Conservation (phyloP, 2,329 filamentous ascomycete species). For the Aspergillus sergii region DNA sequence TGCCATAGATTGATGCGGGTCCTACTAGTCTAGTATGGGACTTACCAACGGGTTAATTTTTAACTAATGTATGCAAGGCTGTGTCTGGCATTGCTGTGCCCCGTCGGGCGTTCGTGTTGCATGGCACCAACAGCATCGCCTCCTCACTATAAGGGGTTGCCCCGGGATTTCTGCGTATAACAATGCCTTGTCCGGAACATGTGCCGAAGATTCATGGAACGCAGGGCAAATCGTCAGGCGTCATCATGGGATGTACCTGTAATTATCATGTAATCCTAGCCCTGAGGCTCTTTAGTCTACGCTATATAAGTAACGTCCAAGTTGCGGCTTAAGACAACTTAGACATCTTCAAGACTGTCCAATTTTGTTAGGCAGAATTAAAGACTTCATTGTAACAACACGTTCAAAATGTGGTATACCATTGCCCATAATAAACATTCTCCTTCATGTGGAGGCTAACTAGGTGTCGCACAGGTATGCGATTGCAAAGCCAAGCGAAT, state of each 20-base stretch:
- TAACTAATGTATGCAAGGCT: not conserved
- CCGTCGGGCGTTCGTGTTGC: slow-evolving; percentile 1
- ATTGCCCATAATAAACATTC: not conserved
- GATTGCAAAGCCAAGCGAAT: slow-evolving; percentile 75
- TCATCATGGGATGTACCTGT: not conserved
- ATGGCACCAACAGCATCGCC: not conserved
- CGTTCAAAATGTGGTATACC: slow-evolving; percentile 20
- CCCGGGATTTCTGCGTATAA: not conserved
- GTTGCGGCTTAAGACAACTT: not conserved
- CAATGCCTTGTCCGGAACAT: not conserved
- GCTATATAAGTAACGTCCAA: not conserved
- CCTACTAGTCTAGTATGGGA: not conserved
- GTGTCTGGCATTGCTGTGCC: not conserved
- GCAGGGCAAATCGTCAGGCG: not conserved
- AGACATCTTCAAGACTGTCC: not conserved
- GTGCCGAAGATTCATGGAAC: not conserved
- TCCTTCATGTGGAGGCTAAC: not conserved
- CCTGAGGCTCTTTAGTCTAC: not conserved
- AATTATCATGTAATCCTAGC: not conserved
- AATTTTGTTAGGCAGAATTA: not conserved
- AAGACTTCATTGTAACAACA: not conserved
- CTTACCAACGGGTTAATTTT: not conserved
- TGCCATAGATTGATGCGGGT: not conserved
- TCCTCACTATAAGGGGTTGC: not conserved
- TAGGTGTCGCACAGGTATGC: slow-evolving; percentile 57